Evolutionary conservation across 2,329 filamentous ascomycete species (phyloP), one percentile per base, ranked within the genome.

Genomic region (Pleomassaria siparia): DNA sequence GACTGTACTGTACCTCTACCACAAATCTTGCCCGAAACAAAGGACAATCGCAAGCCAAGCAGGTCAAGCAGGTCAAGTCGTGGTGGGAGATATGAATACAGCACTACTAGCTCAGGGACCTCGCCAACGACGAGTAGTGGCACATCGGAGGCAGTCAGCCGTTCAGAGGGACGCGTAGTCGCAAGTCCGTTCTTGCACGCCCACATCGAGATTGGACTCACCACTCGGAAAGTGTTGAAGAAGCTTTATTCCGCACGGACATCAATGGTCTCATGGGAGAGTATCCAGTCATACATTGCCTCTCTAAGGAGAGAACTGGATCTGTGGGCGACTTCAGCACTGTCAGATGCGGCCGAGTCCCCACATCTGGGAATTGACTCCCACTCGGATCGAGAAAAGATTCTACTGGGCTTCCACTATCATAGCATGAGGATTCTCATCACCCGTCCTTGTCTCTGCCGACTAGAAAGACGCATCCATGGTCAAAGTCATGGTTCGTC

Each of bases 371-470:
- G 30, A 28, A 5, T 25, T 3, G 33, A 44, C 5, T 9, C 21
- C 10, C 18, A 21, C 13, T 15, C 49, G 9, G 21, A 44, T 12
- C 56, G 61, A 11, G 55, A 61, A 26, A 50, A 47, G 3, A 22
- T 59, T 2, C 24, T 61, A 12, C 54, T 64, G 3, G 41, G 46
- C 12, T 59, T 71, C 9, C 52, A 59, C 11, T 74, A 68, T 40
- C 62, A 62, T 39, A 70, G 62, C 35, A 56, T 62, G 1, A 65
- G 59, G 28, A 65, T 73, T 2, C 61, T 72, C 16, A 68, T 70
- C 22, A 69, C 61, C 13, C 66, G 68, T 7, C 72, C 72, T 8
- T 72, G 69, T 43, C 51, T 74, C 1, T 74, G 70, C 40, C 53
- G 64, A 13, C 33, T 71, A 10, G 62, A 72, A n/a, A 9, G 49